Conservation (phyloP, 306 rosid species). For the Geum urbanum region DNA sequence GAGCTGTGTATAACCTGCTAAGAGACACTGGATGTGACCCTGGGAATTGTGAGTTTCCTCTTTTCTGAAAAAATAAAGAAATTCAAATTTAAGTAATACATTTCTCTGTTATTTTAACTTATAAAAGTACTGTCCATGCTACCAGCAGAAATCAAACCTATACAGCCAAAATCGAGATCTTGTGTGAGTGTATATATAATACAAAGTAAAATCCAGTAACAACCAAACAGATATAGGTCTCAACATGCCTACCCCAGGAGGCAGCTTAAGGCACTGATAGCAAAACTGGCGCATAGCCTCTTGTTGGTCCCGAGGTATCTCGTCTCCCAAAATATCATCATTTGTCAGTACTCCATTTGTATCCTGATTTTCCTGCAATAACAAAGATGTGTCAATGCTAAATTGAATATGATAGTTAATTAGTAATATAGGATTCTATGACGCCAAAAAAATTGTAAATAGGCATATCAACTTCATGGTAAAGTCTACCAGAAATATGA, state of each 20-base stretch:
- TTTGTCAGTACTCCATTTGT: slow-evolving; percentile 59
- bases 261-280: slow-evolving; percentile 82
- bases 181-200: background rate
- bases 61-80: slow-evolving; percentile 53
- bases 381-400: slow-evolving; percentile 13
- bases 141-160: background rate
- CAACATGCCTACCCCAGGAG: slow-evolving; percentile 57
- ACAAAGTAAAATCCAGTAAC: background rate
- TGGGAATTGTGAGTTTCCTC: slow-evolving; percentile 79
- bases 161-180: background rate
- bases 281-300: slow-evolving; percentile 82
- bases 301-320: slow-evolving; percentile 92
- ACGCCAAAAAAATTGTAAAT: background rate
- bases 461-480: background rate
- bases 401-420: slow-evolving; percentile 16
- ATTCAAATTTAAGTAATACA: slow-evolving; percentile 21
- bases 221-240: slow-evolving; percentile 10
- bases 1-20: slow-evolving; percentile 50
- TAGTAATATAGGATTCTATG: background rate
- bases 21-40: slow-evolving; percentile 98
- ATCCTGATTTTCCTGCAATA: slow-evolving; percentile 64
- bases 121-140: background rate
- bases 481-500: background rate
- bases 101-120: too few species aligned
- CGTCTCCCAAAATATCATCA: slow-evolving; percentile 96